These are phyloP conservation scores for Leucosporidium yakuticum DNA, from an alignment of 768 basidiomycete species.

Conservation along the genomic window DNA sequence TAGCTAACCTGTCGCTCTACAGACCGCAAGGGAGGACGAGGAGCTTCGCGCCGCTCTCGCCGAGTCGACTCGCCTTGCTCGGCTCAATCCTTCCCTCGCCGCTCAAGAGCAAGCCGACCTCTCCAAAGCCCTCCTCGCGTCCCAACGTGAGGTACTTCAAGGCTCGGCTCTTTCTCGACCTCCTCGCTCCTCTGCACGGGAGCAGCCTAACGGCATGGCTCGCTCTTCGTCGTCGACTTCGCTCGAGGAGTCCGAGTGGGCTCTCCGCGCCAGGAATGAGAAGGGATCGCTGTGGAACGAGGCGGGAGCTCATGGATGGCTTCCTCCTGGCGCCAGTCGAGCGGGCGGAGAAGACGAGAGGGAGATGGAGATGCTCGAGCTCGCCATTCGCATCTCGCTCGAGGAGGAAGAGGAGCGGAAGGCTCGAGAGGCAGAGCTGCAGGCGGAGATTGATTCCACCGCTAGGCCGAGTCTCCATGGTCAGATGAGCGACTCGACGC, in stretches of 20 bases:
- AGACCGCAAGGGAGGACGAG: not conserved
- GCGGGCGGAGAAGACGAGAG: conserved; percentile 17
- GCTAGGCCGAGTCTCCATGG: too few species aligned
- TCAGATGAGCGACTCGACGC: too few species aligned
- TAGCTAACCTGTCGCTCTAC: not conserved
- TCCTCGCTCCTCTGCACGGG: not conserved
- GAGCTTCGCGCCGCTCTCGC: conserved; percentile 1
- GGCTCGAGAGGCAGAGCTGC: conserved; percentile 8
- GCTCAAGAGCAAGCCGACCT: conserved; percentile 11
- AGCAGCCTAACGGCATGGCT: not conserved
- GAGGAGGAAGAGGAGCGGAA: conserved; percentile 21
- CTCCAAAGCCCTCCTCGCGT: conserved; percentile 2
- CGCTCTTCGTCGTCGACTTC: conserved; percentile 1
- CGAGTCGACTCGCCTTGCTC: conserved; percentile 1
- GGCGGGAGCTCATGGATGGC: conserved; percentile 3
- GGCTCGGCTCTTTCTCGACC: not conserved
- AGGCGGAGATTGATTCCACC: not conserved
- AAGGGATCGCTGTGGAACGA: conserved; percentile 1
- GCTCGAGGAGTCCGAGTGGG: conserved; percentile 6
- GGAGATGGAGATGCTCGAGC: conserved; percentile 28
- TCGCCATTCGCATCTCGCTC: conserved; percentile 25
- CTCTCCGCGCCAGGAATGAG: not conserved
- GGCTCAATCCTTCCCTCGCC: not conserved
- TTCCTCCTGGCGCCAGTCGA: conserved; percentile 19
- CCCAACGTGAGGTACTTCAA: not conserved